phyloP scores from a whole-genome alignment of 1,284 basidiomycete species.

The Tilletia walkeri region DNA sequence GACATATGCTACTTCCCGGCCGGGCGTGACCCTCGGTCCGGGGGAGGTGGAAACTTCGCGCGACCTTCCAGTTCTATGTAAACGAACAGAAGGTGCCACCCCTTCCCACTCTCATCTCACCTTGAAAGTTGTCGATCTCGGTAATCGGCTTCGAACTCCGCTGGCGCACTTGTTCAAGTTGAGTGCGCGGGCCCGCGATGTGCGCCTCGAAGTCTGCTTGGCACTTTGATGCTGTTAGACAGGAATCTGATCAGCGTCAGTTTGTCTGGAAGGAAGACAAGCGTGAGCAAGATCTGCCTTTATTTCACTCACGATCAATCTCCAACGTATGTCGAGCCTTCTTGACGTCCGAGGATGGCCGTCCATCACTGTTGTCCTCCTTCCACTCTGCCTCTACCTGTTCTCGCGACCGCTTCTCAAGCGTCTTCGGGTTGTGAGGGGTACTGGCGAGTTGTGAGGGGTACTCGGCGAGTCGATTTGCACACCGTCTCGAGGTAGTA shows the following conservation, averaged over 20 bases:
- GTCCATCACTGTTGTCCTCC: constrained; percentile 24
- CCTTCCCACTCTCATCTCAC: no score
- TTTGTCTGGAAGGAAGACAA: not conserved
- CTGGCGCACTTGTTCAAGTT: constrained; percentile 33
- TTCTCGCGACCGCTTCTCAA: constrained; percentile 71
- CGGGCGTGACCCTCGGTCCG: no score
- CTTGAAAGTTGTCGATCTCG: not conserved
- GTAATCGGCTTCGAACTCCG: constrained; percentile 32
- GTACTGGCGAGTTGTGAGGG: constrained; percentile 91
- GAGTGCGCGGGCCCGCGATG: constrained; percentile 7
- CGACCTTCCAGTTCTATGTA: no score
- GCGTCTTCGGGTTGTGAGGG: constrained; percentile 91
- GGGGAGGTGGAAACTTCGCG: no score
- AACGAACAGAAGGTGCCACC: no score
- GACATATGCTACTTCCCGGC: no score
- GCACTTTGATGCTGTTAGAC: not conserved
- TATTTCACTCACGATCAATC: not conserved
- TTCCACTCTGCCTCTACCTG: constrained; percentile 40
- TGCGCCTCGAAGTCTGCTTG: not conserved
- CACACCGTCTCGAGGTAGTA: constrained; percentile 99
- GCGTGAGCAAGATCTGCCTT: not conserved
- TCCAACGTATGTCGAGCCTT: constrained; percentile 1
- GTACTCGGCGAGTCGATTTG: constrained; percentile 80
- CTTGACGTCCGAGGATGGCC: constrained; percentile 7
- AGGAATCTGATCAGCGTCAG: not conserved